Base-by-base conservation (phyloP, 1,139 yeast genomes). In the Hansenula anomala region DNA sequence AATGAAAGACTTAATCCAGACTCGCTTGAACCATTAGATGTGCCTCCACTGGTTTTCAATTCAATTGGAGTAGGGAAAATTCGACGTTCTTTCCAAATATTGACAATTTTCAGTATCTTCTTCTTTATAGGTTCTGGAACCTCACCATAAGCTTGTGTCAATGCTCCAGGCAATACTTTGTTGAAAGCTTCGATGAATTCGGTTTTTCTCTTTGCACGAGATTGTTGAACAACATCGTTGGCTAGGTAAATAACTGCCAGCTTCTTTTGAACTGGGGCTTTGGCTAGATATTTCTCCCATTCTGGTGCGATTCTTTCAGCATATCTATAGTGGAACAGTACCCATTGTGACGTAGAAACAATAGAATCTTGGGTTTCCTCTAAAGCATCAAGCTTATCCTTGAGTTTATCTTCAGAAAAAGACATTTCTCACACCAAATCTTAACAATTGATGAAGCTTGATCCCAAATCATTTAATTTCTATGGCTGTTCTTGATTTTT, bases 311-410 rank as follows among this genome's bases (percentile, higher is more conserved):
- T 71, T 34, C 74, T 75, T 11, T 60, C 60, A 20, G 83, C 78
- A 50, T 82, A 76, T 38, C 90, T 68, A 49, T 83, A 78, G 58
- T 87, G 90, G 63, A 86, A 86, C 45, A 87, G 64, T 29, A 81
- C 81, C 95, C 95, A 88, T 56, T 85, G 94, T 0, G 95, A 80
- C 4, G 87, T 79, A 7, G 88, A 73, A 24, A 85, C 92, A 50
- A 87, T 87, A 11, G 90, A 78, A 44, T 86, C 94, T 56, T 84
- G 95, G 0, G 95, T 80, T 48, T 84, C 92, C 51, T 76, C 81
- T 32, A 86, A 67, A 6, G 73, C 59, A 7, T 69, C 66, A 31
- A 87, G 67, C 60, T 84, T 86, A 45, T 75, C 67, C 35, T 56
- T 57, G 41, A 84, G 75, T 28, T 64, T 69, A 31, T 74, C 80